A percentile compares a stretch with the other conserved stretches of the same genome.
These are phyloP conservation scores for Metarhizium rileyi DNA, from an alignment of 2,329 filamentous ascomycete species.

Conservation along the genomic window DNA sequence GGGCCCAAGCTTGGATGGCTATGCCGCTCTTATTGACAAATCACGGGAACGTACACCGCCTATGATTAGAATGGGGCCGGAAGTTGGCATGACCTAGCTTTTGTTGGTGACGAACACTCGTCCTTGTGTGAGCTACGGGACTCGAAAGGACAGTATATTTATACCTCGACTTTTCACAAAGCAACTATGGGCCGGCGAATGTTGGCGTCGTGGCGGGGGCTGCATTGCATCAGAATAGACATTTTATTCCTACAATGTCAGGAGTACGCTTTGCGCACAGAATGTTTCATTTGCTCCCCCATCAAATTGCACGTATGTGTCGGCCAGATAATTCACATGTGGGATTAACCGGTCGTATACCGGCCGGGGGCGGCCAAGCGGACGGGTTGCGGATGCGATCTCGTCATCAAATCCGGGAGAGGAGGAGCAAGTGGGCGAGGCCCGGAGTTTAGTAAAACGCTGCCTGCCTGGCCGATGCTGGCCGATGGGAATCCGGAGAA, in stretches of 20 bases:
- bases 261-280: not conserved
- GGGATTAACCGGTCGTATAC: too few relatives aligned
- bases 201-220: not conserved
- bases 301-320: too few relatives aligned
- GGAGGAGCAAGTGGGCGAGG: not conserved
- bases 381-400: not conserved
- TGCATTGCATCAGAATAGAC: not conserved
- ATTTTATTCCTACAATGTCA: not conserved
- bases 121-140: too few relatives aligned
- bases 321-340: too few relatives aligned
- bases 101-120: not conserved
- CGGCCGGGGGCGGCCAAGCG: not conserved
- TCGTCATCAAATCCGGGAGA: not conserved
- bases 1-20: constrained; percentile 45
- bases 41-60: constrained; percentile 15
- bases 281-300: not conserved
- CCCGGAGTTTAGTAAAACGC: not conserved
- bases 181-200: not conserved
- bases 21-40: constrained; percentile 47
- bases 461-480: not conserved
- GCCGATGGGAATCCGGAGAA: not conserved
- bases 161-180: not conserved
- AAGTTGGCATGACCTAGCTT: constrained; percentile 13
- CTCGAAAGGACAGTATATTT: too few relatives aligned
- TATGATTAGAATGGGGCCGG: constrained; percentile 13